Percentiles rank a stretch among this genome's conserved stretches.
These are phyloP conservation scores for Phanerochaete carnosa DNA, from an alignment of 768 basidiomycete species.

Conservation along the genomic window DNA sequence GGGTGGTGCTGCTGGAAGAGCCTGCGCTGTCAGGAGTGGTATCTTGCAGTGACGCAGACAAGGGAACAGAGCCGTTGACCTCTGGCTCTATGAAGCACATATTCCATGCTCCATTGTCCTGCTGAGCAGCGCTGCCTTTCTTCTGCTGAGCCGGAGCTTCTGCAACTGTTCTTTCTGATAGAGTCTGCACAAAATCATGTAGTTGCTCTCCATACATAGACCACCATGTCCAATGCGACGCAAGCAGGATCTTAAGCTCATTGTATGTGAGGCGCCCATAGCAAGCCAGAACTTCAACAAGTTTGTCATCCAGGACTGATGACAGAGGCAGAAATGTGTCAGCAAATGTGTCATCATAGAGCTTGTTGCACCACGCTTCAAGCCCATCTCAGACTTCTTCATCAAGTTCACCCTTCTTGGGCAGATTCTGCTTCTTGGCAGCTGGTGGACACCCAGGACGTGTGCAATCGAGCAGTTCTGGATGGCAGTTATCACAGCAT, in stretches of 20 bases:
- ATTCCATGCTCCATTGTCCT: too few species aligned
- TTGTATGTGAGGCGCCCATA: not conserved
- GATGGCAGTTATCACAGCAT: constrained; percentile 13
- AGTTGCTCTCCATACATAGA: not conserved
- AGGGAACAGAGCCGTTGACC: too few species aligned
- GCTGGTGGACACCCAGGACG: not conserved
- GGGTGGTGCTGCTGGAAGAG: too few species aligned
- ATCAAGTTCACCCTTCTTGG: constrained; percentile 4
- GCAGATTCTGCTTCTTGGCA: not conserved
- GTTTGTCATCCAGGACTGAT: constrained; percentile 1
- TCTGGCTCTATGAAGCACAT: too few species aligned
- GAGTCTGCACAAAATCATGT: too few species aligned
- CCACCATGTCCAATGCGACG: not conserved
- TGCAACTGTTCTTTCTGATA: too few species aligned
- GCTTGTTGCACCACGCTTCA: not conserved
- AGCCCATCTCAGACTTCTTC: not conserved
- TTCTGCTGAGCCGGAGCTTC: too few species aligned
- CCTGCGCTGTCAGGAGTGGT: too few species aligned
- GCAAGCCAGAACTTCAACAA: not conserved
- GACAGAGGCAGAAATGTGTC: not conserved
- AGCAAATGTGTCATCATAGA: constrained; percentile 1
- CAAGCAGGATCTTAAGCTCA: not conserved
- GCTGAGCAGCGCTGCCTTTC: too few species aligned
- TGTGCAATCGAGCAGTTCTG: constrained; percentile 1
- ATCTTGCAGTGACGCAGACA: too few species aligned